Evolutionary conservation across 2,329 filamentous ascomycete species (phyloP), one percentile per base, ranked within the genome.

Genomic region (Tolypocladium ophioglossoides): DNA sequence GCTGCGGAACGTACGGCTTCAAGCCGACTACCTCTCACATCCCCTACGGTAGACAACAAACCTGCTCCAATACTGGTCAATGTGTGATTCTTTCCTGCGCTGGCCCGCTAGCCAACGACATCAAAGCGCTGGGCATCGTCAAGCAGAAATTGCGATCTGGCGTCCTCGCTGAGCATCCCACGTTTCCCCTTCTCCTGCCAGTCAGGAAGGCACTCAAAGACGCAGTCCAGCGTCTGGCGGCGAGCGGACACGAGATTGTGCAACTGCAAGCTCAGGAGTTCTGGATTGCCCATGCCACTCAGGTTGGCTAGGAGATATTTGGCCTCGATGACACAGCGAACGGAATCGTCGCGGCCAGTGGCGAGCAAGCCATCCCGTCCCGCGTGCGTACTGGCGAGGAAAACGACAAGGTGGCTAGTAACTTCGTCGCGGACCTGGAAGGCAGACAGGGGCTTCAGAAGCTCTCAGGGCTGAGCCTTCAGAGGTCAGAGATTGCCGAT

Each of bases 11-110:
- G 50, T 82, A 77, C 58, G 78, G 78, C 2, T 72, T 83, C 22
- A 73, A 76, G 4, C 78, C 80, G 0, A 82, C 78, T 0, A 74
- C 77, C 49, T 79, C 80, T 16, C 74, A 83, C 2, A 80, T 84
- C 52, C 80, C 82, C 0, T 63, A 56, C 4, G 53, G 52, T 0
- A 62, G 62, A 0, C 56, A 64, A 22, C 61, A 62, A 0, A 64
- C 64, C 3, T 68, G n/a, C n/a, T n/a, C n/a, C n/a, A n/a, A n/a
- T n/a, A n/a, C n/a, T n/a, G n/a, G n/a, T n/a, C n/a, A n/a, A n/a
- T n/a, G n/a, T n/a, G n/a, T n/a, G n/a, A n/a, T 78, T 0, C 30
- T 63, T 0, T 68, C 73, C 0, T 68, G 66, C 0, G 71, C 70
- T 12, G 76, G 76, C 0, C 76, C 76, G 0, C 65, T 74, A 56